Evolutionary conservation across 1,284 basidiomycete species (phyloP).

Genomic region (Chondrostereum purpureum): DNA sequence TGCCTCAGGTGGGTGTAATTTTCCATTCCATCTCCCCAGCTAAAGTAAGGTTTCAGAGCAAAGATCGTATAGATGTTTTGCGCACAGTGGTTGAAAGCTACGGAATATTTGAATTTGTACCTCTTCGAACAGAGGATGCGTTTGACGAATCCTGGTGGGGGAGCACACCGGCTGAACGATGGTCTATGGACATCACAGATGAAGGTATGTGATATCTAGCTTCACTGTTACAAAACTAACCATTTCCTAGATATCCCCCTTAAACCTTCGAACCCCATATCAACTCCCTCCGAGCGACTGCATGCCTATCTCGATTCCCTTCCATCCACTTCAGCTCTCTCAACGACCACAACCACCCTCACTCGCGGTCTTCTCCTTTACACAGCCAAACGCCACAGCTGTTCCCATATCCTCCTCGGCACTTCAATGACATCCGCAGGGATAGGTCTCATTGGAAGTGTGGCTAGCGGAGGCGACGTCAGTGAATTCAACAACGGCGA

Average conservation of each 20-base stretch:
- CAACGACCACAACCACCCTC: conserved; percentile 56
- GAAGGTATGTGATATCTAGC: conserved; percentile 41
- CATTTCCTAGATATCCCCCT: conserved; percentile 22
- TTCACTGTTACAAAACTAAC: neutral
- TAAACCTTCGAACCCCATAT: conserved; percentile 19
- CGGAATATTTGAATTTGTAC: conserved; percentile 48
- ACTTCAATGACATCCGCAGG: conserved; percentile 79
- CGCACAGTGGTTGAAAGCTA: conserved; percentile 38
- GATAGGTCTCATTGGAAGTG: conserved; percentile 67
- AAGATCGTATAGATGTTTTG: conserved; percentile 49
- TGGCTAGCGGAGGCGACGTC: conserved; percentile 79
- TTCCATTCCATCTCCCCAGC: conserved; percentile 5
- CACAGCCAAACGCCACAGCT: conserved; percentile 48
- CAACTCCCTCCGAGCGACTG: conserved; percentile 43
- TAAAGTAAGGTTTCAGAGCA: conserved; percentile 32
- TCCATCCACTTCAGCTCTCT: conserved; percentile 72
- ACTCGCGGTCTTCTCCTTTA: conserved; percentile 66
- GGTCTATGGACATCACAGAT: conserved; percentile 37
- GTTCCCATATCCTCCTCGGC: conserved; percentile 77
- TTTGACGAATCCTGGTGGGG: conserved; percentile 69
- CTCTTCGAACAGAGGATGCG: conserved; percentile 62
- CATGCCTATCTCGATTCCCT: conserved; percentile 60
- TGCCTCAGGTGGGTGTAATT: conserved; percentile 47
- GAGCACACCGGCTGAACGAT: conserved; percentile 13
- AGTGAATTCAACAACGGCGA: conserved; percentile 64